Evolutionary conservation across 768 basidiomycete species (phyloP).

Genomic region (Tricholoma sp.): DNA sequence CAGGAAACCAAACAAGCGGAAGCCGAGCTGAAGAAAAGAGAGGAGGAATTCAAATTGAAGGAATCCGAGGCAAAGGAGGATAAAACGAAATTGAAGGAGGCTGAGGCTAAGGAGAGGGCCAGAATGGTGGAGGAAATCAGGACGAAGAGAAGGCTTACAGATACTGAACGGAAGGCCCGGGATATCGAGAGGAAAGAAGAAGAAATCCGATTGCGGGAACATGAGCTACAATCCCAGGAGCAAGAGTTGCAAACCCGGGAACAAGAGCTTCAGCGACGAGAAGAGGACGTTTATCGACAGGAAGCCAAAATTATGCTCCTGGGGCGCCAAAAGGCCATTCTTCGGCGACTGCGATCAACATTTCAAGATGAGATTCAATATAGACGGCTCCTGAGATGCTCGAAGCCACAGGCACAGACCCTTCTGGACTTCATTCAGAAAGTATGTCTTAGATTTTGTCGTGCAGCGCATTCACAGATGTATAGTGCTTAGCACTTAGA

Average conservation of each 20-base stretch:
- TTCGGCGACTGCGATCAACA: too few species aligned
- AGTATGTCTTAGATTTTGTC: conserved; percentile 4
- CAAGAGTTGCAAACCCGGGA: conserved; percentile 28
- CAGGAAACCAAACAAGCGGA: conserved; percentile 14
- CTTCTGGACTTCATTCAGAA: conserved; percentile 22
- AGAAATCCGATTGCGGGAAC: conserved; percentile 23
- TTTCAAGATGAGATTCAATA: conserved; percentile 18
- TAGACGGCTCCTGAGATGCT: conserved; percentile 12
- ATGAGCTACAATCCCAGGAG: too few species aligned
- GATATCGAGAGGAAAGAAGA: conserved; percentile 17
- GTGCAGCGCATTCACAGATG: neutral
- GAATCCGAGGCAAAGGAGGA: too few species aligned
- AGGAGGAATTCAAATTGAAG: conserved; percentile 18
- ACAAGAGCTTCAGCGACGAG: conserved; percentile 30
- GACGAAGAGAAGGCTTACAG: too few species aligned
- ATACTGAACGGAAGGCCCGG: conserved; percentile 15
- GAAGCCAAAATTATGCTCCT: too few species aligned
- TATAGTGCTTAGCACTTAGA: conserved; percentile 14
- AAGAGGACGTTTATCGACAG: conserved; percentile 21
- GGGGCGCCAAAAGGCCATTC: too few species aligned
- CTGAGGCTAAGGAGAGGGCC: too few species aligned
- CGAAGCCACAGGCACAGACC: conserved; percentile 12
- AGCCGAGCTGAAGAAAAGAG: conserved; percentile 21
- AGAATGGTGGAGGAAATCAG: too few species aligned
- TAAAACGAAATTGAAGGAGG: too few species aligned